Conservation (phyloP, 2,329 filamentous ascomycete genomes). For the Xylariaceae sp. region DNA sequence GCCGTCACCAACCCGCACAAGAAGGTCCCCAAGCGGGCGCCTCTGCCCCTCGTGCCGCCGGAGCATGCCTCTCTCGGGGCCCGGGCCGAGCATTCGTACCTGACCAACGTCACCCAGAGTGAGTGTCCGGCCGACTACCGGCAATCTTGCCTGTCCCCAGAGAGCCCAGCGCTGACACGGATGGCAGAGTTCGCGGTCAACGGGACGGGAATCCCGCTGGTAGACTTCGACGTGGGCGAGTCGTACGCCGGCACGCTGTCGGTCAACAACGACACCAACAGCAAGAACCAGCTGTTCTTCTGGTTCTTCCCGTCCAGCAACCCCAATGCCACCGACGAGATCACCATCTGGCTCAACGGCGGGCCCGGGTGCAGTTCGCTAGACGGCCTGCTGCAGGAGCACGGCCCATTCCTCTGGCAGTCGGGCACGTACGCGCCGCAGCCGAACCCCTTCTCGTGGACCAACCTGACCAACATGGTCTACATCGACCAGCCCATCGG, state of each 20-base stretch:
- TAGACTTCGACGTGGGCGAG: slow-evolving; percentile 54
- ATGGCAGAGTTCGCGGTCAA: slow-evolving; percentile 48
- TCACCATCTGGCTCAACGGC: slow-evolving; percentile 43
- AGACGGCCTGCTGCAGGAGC: slow-evolving; percentile 64
- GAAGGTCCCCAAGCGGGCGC: background rate
- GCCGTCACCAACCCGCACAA: background rate
- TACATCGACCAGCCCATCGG: slow-evolving; percentile 63
- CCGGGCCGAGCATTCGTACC: too few relatives aligned
- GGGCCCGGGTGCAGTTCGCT: slow-evolving; percentile 50
- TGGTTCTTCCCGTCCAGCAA: slow-evolving; percentile 45
- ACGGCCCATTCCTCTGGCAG: slow-evolving; percentile 65
- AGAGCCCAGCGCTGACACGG: background rate
- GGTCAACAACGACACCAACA: slow-evolving; percentile 34
- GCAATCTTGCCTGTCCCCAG: background rate
- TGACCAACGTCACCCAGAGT: background rate
- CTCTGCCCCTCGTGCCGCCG: too few relatives aligned
- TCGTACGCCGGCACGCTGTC: slow-evolving; percentile 49
- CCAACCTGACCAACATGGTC: slow-evolving; percentile 66
- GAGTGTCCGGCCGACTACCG: background rate
- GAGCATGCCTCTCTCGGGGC: too few relatives aligned
- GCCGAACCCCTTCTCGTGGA: slow-evolving; percentile 62
- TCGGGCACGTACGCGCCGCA: slow-evolving; percentile 58
- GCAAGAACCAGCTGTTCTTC: slow-evolving; percentile 39
- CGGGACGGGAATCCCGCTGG: slow-evolving; percentile 52
- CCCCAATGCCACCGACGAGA: slow-evolving; percentile 35